Base-by-base conservation (phyloP, 2,329 filamentous ascomycete species). In the Helminthosporium solani region DNA sequence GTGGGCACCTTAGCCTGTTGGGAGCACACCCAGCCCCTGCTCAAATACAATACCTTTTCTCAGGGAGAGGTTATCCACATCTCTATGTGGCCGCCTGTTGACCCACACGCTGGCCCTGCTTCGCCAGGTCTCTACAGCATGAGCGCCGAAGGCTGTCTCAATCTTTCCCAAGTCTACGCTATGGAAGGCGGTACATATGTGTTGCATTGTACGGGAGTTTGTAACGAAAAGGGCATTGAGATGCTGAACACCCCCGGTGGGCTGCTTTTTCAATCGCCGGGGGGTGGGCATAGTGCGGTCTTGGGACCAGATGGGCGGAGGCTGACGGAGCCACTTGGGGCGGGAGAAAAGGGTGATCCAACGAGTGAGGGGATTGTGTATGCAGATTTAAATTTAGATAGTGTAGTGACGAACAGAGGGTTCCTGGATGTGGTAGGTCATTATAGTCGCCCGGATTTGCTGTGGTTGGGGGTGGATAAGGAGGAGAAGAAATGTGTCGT, bases 181-280 rank as follows among this genome's bases (percentile, higher is more conserved):
- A 75, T 84, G 7, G 82, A 85, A 57, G 74, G 77, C 1, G 70
- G 71, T 7, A 63, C 76, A 0, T 84, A 78, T 48, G 81, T 84
- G 1, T 71, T 83, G 2, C 78, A 81, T 51, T 67, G 67, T 38
- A 80, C 78, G 0, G 62, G 73, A 0, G 70, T 83, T 2, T 68
- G 80, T 40, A 72, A 68, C 0, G 53, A 75, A 6, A 58, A 68
- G 12, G 79, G 74, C 0, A 70, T 79, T 11, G 56, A 75, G 2
- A 42, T 47, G 2, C 72, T 81, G 60, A 61, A 65, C 7, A 78
- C 75, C 0, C 54, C 67, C 7, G 68, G 67, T 0, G 72, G 73
- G 0, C 53, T 72, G 0, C 47, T 77, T 0, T 75, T 78, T 60
- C 56, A 60, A 5, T 52, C 54, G 2, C 63, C 71, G 0, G 71